These are phyloP conservation scores for Phytophthora citricola DNA, from an alignment of 352 stramenopile species.

Conservation along the genomic window DNA sequence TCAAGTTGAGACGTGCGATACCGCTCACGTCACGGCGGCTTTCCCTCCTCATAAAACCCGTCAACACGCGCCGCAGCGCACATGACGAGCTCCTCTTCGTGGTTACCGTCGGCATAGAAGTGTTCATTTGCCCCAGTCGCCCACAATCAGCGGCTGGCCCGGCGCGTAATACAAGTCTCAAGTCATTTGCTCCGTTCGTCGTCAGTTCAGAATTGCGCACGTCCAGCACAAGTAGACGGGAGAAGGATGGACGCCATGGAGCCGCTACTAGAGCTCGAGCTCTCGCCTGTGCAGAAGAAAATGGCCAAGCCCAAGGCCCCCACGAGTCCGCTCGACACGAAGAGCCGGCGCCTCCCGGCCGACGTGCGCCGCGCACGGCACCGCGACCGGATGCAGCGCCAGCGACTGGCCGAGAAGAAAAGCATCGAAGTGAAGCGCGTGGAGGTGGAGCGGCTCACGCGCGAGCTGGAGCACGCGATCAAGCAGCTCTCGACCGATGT, in stretches of 20 bases:
- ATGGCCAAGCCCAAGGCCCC: constrained; percentile 20
- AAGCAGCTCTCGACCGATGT: constrained; percentile 16
- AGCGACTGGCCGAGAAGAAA: constrained; percentile 44
- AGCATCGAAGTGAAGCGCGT: constrained; percentile 46
- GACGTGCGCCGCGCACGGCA: constrained; percentile 42
- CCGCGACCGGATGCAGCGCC: constrained; percentile 52
- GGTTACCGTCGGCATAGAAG: constrained; percentile 19
- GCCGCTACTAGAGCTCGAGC: constrained; percentile 20
- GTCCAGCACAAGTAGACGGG: constrained; percentile 2
- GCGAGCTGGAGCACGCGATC: constrained; percentile 33
- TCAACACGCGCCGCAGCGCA: too few species aligned
- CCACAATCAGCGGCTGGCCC: constrained; percentile 17
- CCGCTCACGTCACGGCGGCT: not conserved
- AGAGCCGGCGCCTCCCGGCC: constrained; percentile 22
- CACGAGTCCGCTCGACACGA: not conserved
- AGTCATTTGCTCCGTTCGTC: constrained; percentile 5
- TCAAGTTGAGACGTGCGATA: too few species aligned
- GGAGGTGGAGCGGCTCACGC: constrained; percentile 39
- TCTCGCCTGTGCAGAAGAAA: constrained; percentile 33
- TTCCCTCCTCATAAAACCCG: too few species aligned
- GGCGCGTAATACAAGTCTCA: constrained; percentile 19
- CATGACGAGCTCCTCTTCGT: not conserved
- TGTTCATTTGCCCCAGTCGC: not conserved
- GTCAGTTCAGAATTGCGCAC: constrained; percentile 22
- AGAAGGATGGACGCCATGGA: constrained; percentile 12